Evolutionary conservation across 2,329 filamentous ascomycete genomes (phyloP).

Genomic region (Aspergillus sp.): DNA sequence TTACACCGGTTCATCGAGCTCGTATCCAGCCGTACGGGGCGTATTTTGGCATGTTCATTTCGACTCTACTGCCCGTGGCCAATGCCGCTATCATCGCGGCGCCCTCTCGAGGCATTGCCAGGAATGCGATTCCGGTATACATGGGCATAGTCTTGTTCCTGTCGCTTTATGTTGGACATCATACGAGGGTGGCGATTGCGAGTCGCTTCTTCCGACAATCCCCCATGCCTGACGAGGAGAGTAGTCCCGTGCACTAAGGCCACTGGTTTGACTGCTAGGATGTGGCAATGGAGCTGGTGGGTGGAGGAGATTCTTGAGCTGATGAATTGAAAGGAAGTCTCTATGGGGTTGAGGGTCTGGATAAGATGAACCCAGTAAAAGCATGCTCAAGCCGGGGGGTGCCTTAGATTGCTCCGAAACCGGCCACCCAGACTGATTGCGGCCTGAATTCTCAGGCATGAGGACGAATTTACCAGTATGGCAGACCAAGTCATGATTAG

Average conservation of each 20-base stretch:
- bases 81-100: constrained; percentile 72
- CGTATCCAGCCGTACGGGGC: constrained; percentile 62
- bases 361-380: too few species aligned
- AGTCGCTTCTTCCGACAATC: background rate
- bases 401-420: too few species aligned
- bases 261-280: background rate
- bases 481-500: too few species aligned
- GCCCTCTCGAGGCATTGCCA: constrained; percentile 56
- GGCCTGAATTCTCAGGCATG: too few species aligned
- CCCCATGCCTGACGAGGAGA: too few species aligned
- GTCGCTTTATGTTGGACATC: constrained; percentile 53
- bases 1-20: constrained; percentile 50
- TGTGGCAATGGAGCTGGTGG: background rate
- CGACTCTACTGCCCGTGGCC: constrained; percentile 61
- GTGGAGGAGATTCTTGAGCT: background rate
- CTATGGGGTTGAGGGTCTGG: too few species aligned
- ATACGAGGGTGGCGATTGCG: constrained; percentile 9
- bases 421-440: too few species aligned
- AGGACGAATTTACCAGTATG: too few species aligned
- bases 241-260: background rate
- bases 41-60: constrained; percentile 54
- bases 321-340: background rate
- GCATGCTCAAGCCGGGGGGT: too few species aligned
- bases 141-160: constrained; percentile 62
- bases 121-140: constrained; percentile 62